phyloP scores from a whole-genome alignment of 2,329 filamentous ascomycete genomes.

The Emmonsiellopsis sp. region DNA sequence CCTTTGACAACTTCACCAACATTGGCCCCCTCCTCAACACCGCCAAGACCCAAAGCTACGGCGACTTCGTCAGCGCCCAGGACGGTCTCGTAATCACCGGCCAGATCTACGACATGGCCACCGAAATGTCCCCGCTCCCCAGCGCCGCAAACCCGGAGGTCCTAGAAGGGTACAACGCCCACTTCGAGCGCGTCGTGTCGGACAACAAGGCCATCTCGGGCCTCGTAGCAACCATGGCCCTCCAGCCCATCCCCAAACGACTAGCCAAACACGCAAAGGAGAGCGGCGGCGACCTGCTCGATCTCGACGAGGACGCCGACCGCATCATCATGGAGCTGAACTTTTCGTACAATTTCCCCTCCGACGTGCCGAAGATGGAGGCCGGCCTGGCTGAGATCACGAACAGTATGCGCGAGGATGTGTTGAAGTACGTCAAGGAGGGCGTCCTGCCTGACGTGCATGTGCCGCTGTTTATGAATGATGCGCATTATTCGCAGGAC shows the following conservation, averaged over 20 bases:
- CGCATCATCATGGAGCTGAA: conserved; percentile 40
- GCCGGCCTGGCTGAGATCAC: conserved; percentile 31
- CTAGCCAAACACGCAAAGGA: conserved; percentile 26
- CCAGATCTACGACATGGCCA: conserved; percentile 33
- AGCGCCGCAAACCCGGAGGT: conserved; percentile 20
- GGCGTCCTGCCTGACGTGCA: conserved; percentile 32
- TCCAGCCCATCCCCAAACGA: conserved; percentile 28
- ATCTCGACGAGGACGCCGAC: conserved; percentile 31
- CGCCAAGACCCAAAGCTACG: conserved; percentile 40
- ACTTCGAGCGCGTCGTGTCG: conserved; percentile 23
- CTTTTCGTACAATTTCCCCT: conserved; percentile 31
- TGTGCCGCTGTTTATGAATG: conserved; percentile 40
- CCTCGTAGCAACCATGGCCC: conserved; percentile 25
- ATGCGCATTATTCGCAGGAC: conserved; percentile 36
- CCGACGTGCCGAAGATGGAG: conserved; percentile 30
- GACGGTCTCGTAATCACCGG: conserved; percentile 31
- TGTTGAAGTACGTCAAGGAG: conserved; percentile 25
- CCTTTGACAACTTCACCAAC: conserved; percentile 50
- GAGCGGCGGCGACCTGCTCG: conserved; percentile 32
- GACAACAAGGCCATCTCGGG: conserved; percentile 20
- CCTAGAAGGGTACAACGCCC: conserved; percentile 25
- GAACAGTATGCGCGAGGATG: conserved; percentile 24
- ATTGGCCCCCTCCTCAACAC: conserved; percentile 38
- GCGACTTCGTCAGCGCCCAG: conserved; percentile 39
- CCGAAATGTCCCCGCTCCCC: conserved; percentile 31